Percentiles rank a stretch among this genome's conserved stretches.
These are phyloP conservation scores for Antitrichia curtipendula DNA, from an alignment of 225 moss, liverwort and hornwort species.

Conservation along the genomic window DNA sequence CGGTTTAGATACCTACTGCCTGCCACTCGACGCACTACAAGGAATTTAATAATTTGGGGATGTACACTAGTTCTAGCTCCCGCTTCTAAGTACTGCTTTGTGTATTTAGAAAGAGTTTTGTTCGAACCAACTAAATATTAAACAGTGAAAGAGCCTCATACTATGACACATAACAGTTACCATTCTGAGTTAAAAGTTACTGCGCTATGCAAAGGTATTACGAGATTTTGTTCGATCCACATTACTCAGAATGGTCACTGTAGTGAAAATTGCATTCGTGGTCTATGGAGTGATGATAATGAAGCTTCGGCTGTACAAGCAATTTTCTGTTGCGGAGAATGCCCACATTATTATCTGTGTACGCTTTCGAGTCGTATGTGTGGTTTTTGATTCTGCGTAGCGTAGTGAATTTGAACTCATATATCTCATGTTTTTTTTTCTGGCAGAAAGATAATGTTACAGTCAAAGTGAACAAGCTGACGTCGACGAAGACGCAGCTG, in stretches of 20 bases:
- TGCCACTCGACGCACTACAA: background rate
- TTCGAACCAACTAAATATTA: background rate
- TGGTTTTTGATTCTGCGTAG: background rate
- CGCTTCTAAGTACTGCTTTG: background rate
- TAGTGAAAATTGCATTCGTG: background rate
- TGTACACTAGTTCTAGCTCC: background rate
- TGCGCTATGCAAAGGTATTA: background rate
- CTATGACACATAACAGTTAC: no score
- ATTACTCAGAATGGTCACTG: background rate
- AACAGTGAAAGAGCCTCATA: background rate
- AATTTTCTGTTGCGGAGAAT: background rate
- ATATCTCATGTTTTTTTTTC: background rate
- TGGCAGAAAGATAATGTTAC: conserved; percentile 32
- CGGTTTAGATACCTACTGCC: background rate
- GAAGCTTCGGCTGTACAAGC: background rate
- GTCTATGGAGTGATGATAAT: background rate
- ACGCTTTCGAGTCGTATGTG: background rate
- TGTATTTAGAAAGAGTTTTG: background rate
- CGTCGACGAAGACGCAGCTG: conserved; percentile 77
- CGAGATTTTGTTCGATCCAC: background rate
- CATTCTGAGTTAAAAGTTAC: background rate
- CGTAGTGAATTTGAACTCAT: background rate
- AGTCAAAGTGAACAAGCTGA: conserved; percentile 96
- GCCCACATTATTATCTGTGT: background rate
- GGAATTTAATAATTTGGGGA: background rate